Conservation (phyloP, 164 flowering plant species). For the Hamamelis virginiana region DNA sequence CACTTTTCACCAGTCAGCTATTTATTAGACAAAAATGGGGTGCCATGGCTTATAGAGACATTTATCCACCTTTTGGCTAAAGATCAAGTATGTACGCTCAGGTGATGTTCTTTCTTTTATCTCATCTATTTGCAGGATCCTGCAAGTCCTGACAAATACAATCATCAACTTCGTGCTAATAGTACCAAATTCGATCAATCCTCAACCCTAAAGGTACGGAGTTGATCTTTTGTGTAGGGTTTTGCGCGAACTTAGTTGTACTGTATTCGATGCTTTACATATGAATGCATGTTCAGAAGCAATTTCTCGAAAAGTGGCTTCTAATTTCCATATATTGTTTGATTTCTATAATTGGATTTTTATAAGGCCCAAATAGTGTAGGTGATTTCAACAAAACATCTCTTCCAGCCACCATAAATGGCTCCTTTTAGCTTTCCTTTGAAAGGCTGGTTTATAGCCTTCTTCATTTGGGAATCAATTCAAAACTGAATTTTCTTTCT, state of each 20-base stretch:
- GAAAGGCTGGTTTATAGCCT: too few relatives aligned
- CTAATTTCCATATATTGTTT: too few relatives aligned
- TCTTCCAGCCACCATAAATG: too few relatives aligned
- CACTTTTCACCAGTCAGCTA: not conserved
- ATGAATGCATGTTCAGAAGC: not conserved
- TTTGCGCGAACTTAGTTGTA: not conserved
- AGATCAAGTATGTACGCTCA: not conserved
- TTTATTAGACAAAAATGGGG: not conserved
- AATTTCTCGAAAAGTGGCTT: not conserved
- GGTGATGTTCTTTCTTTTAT: not conserved
- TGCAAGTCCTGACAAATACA: constrained; percentile 37
- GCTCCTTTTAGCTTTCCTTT: too few relatives aligned
- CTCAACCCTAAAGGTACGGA: constrained; percentile 46
- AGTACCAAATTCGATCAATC: constrained; percentile 30
- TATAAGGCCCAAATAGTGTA: too few relatives aligned
- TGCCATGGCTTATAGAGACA: not conserved
- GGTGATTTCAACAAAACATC: too few relatives aligned
- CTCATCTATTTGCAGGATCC: constrained; percentile 31
- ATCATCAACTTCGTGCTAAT: constrained; percentile 19
- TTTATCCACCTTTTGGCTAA: not conserved
- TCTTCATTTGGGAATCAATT: too few relatives aligned
- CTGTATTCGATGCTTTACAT: not conserved
- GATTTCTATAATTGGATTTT: too few relatives aligned
- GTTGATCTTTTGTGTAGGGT: not conserved
- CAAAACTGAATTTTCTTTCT: too few relatives aligned